Evolutionary conservation across 768 basidiomycete genomes (phyloP).

Genomic region (Podaxis sp.): DNA sequence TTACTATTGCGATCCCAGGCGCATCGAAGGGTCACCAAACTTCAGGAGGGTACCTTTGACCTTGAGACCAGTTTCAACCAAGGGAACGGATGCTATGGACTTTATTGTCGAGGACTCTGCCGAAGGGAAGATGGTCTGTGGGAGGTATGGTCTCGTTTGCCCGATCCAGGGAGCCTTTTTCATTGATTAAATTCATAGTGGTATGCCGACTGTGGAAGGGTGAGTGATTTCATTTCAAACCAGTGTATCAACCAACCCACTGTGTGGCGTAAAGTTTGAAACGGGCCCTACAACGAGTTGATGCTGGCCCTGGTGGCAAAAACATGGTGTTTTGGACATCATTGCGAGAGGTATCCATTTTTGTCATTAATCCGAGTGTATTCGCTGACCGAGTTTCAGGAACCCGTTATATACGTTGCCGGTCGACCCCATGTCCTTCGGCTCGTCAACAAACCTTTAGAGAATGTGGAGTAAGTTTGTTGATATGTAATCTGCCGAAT

Average conservation of each 20-base stretch:
- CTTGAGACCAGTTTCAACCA: slow-evolving; percentile 35
- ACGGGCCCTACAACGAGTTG: slow-evolving; percentile 73
- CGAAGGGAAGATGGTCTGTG: slow-evolving; percentile 67
- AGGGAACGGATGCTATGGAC: slow-evolving; percentile 31
- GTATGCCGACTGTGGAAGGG: slow-evolving; percentile 96
- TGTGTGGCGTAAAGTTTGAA: slow-evolving; percentile 53
- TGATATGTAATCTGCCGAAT: not conserved
- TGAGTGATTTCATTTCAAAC: slow-evolving; percentile 26
- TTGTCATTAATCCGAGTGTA: slow-evolving; percentile 10
- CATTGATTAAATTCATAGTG: slow-evolving; percentile 43
- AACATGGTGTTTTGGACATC: slow-evolving; percentile 93
- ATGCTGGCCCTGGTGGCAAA: slow-evolving; percentile 75
- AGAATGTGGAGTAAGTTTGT: slow-evolving; percentile 89
- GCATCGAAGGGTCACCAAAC: slow-evolving; percentile 93
- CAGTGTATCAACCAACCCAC: not conserved
- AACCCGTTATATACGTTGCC: slow-evolving; percentile 89
- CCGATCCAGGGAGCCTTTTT: not conserved
- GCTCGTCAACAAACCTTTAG: slow-evolving; percentile 81
- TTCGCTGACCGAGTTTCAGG: slow-evolving; percentile 40
- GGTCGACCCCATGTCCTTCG: slow-evolving; percentile 90
- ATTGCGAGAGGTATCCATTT: slow-evolving; percentile 66
- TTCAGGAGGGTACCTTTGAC: slow-evolving; percentile 81
- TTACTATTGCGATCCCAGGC: slow-evolving; percentile 31
- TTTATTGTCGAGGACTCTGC: slow-evolving; percentile 36
- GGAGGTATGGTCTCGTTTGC: slow-evolving; percentile 48